These are phyloP conservation scores for Globisporangium megalacanthum DNA, from an alignment of 352 stramenopile genomes.

Conservation along the genomic window DNA sequence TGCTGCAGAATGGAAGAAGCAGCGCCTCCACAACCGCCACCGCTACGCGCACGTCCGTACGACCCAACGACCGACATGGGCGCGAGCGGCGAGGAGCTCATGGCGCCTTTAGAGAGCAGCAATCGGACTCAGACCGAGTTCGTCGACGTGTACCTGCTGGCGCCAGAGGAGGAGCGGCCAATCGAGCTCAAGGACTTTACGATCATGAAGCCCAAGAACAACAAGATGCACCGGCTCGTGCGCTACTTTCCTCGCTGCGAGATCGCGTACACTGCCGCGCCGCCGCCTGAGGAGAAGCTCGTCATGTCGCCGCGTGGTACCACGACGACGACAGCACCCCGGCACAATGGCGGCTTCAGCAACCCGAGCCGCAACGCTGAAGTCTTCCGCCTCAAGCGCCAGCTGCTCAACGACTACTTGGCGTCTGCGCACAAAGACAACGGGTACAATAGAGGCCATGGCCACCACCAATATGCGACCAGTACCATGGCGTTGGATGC, in stretches of 20 bases:
- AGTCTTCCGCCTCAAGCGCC: slow-evolving; percentile 63
- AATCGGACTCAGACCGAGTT: slow-evolving; percentile 33
- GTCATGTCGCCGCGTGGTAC: slow-evolving; percentile 50
- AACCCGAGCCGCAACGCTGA: slow-evolving; percentile 66
- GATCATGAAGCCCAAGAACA: slow-evolving; percentile 80
- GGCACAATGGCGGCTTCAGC: slow-evolving; percentile 68
- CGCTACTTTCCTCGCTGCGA: slow-evolving; percentile 59
- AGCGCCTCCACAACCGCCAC: not conserved
- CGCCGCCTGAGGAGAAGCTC: slow-evolving; percentile 49
- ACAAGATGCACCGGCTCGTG: slow-evolving; percentile 67
- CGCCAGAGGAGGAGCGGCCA: slow-evolving; percentile 51
- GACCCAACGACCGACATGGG: slow-evolving; percentile 13
- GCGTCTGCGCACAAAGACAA: slow-evolving; percentile 14
- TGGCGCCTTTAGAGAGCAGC: not conserved
- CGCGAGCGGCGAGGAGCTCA: not conserved
- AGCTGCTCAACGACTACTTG: slow-evolving; percentile 56
- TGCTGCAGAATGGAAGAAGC: too few relatives aligned
- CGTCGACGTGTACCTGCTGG: slow-evolving; percentile 71
- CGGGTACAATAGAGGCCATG: not conserved
- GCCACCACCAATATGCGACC: not conserved
- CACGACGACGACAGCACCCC: slow-evolving; percentile 40
- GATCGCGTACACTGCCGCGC: slow-evolving; percentile 66
- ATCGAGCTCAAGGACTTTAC: slow-evolving; percentile 77
- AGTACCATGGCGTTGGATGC: slow-evolving; percentile 8
- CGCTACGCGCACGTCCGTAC: slow-evolving; percentile 8